A percentile compares a stretch with the other conserved stretches of the same genome.
Conservation (phyloP, 495 filamentous ascomycete genomes). For the Elasticomyces elasticus region DNA sequence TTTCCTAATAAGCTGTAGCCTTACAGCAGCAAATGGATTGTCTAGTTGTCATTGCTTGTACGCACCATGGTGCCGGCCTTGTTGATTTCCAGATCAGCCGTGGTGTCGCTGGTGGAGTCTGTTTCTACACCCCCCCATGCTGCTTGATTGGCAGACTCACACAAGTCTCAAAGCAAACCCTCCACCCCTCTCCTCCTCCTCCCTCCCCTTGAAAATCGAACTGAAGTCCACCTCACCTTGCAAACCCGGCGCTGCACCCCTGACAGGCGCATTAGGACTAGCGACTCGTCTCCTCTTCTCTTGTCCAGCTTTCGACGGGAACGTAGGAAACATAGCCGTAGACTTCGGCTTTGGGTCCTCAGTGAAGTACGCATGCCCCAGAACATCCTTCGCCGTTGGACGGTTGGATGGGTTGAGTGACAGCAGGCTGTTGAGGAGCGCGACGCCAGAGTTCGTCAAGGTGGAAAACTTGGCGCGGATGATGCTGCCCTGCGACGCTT, state of each 20-base stretch:
- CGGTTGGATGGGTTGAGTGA: slow-evolving; percentile 63
- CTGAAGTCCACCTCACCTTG: slow-evolving; percentile 64
- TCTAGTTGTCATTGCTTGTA: no score
- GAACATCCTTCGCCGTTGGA: slow-evolving; percentile 59
- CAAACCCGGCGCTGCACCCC: slow-evolving; percentile 62
- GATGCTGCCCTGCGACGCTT: slow-evolving; percentile 14
- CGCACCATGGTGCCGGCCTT: no score
- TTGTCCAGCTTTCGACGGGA: slow-evolving; percentile 88
- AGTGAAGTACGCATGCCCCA: slow-evolving; percentile 72
- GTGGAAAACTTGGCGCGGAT: slow-evolving; percentile 70
- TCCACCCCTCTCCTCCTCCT: slow-evolving; percentile 63
- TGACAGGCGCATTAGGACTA: slow-evolving; percentile 77
- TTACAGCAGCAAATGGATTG: no score
- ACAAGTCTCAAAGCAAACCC: slow-evolving; percentile 72
- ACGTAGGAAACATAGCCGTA: slow-evolving; percentile 54
- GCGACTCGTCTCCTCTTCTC: slow-evolving; percentile 64
- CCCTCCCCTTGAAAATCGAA: slow-evolving; percentile 63
- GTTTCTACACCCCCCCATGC: no score
- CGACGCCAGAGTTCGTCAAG: slow-evolving; percentile 63
- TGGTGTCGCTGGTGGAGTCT: no score
- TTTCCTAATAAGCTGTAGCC: slow-evolving; percentile 23
- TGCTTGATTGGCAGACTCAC: no score
- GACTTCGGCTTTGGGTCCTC: slow-evolving; percentile 85
- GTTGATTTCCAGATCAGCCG: no score
- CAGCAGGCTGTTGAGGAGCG: slow-evolving; percentile 58